These are phyloP conservation scores for Solanum neorickii DNA, from an alignment of 257 asterid species.

Conservation along the genomic window DNA sequence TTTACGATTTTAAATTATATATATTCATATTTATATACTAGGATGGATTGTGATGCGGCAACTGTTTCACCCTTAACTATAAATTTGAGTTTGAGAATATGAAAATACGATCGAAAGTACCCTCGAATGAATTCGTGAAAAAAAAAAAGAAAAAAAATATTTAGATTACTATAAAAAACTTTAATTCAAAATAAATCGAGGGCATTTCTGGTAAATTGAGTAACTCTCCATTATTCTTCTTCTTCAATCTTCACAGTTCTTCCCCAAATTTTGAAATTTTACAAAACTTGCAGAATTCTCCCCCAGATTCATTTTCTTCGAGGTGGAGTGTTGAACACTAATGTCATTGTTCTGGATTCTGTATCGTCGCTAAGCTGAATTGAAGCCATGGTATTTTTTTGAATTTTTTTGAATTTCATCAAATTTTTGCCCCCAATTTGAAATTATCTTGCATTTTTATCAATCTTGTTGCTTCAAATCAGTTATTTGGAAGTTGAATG, in stretches of 20 bases:
- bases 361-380: conserved; percentile 16
- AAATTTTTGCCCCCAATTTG: neutral
- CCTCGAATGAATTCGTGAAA: accelerated
- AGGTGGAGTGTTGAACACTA: neutral
- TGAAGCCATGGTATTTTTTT: conserved; percentile 25
- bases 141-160: too few relatives aligned
- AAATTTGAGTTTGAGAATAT: too few relatives aligned
- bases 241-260: neutral
- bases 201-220: neutral
- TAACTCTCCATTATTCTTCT: neutral
- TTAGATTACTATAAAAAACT: neutral
- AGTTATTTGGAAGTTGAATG: neutral
- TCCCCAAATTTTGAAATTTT: neutral
- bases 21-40: too few relatives aligned
- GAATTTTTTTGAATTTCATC: neutral
- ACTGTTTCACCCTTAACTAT: too few relatives aligned
- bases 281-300: neutral
- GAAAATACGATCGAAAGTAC: accelerated
- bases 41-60: too few relatives aligned
- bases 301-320: neutral
- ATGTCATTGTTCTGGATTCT: conserved; percentile 23
- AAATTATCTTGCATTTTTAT: neutral
- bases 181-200: neutral
- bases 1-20: too few relatives aligned
- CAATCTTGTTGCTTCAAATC: neutral